These are phyloP conservation scores for Fraxinus floribunda DNA, from an alignment of 305 asterid species.

Conservation along the genomic window DNA sequence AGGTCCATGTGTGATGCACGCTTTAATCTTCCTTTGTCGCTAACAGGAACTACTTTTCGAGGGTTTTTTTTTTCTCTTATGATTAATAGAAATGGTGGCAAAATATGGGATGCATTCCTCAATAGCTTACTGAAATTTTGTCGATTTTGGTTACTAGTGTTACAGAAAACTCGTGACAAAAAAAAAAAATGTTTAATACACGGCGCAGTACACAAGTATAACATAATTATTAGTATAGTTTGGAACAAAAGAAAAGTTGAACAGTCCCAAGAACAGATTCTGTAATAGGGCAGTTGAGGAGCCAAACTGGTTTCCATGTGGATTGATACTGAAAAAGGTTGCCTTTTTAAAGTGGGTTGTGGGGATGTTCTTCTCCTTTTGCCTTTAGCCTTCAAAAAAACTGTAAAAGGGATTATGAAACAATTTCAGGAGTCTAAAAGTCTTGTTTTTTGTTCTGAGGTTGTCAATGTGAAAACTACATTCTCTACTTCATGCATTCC, in stretches of 20 bases:
- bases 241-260: not conserved
- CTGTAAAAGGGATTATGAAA: not conserved
- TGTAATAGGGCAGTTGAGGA: not conserved
- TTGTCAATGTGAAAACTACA: constrained; percentile 16
- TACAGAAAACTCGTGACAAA: not conserved
- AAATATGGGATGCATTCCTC: not conserved
- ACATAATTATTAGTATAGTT: not conserved
- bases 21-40: constrained; percentile 17
- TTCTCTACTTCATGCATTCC: constrained; percentile 36
- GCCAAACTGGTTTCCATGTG: constrained; percentile 1
- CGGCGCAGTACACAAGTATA: not conserved
- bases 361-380: not conserved
- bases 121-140: not conserved
- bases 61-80: not conserved
- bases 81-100: not conserved
- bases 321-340: not conserved
- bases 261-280: not conserved
- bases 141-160: not conserved
- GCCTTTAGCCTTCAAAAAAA: not conserved
- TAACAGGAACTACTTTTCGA: constrained; percentile 14
- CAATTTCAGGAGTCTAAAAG: not conserved
- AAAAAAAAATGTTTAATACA: no score
- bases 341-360: not conserved
- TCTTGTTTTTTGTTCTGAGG: not conserved
- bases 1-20: not conserved